Base-by-base conservation (phyloP, 1,139 yeast genomes). In the Kodamaea sp. region DNA sequence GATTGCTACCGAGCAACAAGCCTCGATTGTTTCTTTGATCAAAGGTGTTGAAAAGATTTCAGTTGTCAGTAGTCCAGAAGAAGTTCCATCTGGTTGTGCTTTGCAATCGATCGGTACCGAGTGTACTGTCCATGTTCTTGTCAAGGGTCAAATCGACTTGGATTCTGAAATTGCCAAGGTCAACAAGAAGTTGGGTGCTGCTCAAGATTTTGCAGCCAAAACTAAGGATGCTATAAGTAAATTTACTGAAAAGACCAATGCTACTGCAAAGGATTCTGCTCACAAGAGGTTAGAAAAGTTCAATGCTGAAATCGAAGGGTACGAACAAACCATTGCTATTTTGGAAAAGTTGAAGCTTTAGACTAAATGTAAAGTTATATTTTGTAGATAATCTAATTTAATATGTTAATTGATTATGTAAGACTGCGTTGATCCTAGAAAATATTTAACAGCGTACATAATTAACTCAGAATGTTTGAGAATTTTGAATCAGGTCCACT, bases 61-160 rank as follows among this genome's bases (percentile, higher is more conserved):
- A 35, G 84, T 84, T 55, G 84, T 85, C 38, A 66, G 76, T 29
- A 55, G 65, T 29, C 63, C 66, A 24, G 58, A 64, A 29, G 75
- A 77, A 10, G 78, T 84, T 47, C 97, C 97, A 49, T 78, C 81
- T 42, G 98, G 98, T 33, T 87, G 96, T 63, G 96, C 94, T 33
- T 77, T 88, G 50, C 82, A 81, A 52, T 78, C 95, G 38, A 85
- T 90, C 45, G 79, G 79, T 42, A 84, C 95, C 33, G 84, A 79
- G 37, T 82, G 88, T 58, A 84, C 83, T 46, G 97, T 90, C 29
- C 96, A 87, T 56, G 79, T 90, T 28, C 75, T 92, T 60, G 97
- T 92, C 43, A 88, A 88, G 74, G 97, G 97, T 40, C 94, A 86
- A 60, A 81, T 92, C 53, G 97, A 92, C 60, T 78, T 90, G 54